These are phyloP conservation scores for Botrytis fragariae DNA, from an alignment of 2,329 filamentous ascomycete genomes.

Conservation along the genomic window DNA sequence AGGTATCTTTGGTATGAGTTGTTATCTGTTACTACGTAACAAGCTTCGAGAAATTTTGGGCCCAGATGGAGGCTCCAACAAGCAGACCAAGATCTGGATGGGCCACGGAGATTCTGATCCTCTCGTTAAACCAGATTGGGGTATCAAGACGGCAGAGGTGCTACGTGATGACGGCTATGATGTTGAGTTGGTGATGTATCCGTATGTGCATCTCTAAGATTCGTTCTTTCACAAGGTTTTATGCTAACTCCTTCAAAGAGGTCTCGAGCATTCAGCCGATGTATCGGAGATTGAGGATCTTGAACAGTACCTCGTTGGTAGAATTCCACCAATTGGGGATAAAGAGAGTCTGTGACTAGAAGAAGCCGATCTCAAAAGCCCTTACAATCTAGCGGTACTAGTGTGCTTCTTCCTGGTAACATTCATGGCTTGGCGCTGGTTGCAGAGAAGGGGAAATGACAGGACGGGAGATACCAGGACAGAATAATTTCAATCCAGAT, in stretches of 20 bases:
- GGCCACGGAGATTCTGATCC: slow-evolving; percentile 79
- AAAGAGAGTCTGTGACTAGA: slow-evolving; percentile 33
- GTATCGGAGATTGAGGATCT: slow-evolving; percentile 79
- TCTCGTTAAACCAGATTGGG: slow-evolving; percentile 68
- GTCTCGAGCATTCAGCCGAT: slow-evolving; percentile 73
- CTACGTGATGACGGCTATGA: slow-evolving; percentile 69
- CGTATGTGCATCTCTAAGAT: slow-evolving; percentile 47
- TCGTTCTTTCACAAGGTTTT: neutral
- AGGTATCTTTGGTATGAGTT: slow-evolving; percentile 84
- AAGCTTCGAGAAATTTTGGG: slow-evolving; percentile 59
- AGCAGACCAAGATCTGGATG: slow-evolving; percentile 82
- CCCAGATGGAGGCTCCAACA: slow-evolving; percentile 56
- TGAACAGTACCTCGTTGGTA: slow-evolving; percentile 55
- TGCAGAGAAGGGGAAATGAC: neutral
- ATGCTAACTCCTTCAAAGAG: slow-evolving; percentile 43
- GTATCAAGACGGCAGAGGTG: slow-evolving; percentile 61
- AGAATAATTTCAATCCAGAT: neutral
- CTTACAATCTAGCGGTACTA: slow-evolving; percentile 6
- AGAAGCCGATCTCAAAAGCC: neutral
- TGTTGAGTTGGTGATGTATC: slow-evolving; percentile 74
- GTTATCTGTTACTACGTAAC: slow-evolving; percentile 71
- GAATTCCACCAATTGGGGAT: slow-evolving; percentile 46
- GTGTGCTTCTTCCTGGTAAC: slow-evolving; percentile 10
- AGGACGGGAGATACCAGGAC: neutral
- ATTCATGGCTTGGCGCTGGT: slow-evolving; percentile 7